These are phyloP conservation scores for Gossypium herbaceum DNA, from an alignment of 345 rosid genomes.

Conservation along the genomic window DNA sequence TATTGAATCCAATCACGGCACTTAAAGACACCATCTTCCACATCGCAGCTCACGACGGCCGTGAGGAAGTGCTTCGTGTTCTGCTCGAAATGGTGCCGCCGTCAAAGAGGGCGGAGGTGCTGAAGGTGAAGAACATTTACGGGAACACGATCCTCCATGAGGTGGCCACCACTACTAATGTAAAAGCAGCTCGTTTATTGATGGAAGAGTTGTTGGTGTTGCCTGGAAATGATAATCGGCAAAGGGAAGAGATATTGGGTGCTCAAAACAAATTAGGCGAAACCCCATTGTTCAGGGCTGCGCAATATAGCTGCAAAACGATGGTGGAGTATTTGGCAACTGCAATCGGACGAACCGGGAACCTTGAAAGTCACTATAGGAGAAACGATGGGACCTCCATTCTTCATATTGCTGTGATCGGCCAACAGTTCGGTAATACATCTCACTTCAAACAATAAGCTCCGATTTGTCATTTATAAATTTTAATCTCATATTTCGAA, in stretches of 20 bases:
- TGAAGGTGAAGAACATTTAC: conserved; percentile 1
- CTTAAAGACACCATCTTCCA: neutral
- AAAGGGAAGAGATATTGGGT: neutral
- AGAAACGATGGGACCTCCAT: conserved; percentile 14
- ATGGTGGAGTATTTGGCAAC: neutral
- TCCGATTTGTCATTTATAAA: no score
- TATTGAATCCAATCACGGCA: neutral
- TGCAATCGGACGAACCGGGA: neutral
- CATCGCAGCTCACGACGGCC: conserved; percentile 18
- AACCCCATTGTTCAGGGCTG: conserved; percentile 13
- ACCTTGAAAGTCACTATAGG: neutral
- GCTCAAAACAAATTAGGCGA: conserved; percentile 3
- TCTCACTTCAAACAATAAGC: neutral
- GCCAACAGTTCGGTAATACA: conserved; percentile 14
- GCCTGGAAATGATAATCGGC: neutral
- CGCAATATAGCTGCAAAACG: neutral
- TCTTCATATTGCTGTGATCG: conserved; percentile 13
- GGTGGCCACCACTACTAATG: neutral
- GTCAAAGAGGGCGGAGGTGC: neutral
- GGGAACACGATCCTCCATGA: conserved; percentile 18
- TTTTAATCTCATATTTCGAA: no score
- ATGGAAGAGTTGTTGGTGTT: neutral
- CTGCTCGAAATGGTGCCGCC: neutral
- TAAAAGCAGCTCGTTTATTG: neutral
- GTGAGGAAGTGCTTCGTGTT: neutral